Evolutionary conservation across 768 basidiomycete species (phyloP).

Genomic region (Lactifluus rugatus): DNA sequence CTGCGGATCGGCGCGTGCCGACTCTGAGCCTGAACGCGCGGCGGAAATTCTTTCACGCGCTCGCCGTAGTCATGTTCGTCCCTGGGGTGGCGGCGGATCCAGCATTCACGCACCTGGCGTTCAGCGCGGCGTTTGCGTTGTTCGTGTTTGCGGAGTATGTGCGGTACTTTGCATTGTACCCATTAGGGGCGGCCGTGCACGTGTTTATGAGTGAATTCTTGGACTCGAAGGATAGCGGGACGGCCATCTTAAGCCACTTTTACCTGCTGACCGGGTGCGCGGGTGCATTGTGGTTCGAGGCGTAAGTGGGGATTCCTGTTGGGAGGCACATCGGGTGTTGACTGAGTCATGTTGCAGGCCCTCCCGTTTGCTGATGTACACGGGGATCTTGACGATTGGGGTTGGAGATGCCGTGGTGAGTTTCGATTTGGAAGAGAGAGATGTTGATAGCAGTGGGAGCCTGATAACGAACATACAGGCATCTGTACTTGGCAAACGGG

Average conservation of each 20-base stretch:
- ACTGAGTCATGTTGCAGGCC: conserved; percentile 26
- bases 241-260: conserved; percentile 95
- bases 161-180: conserved; percentile 97
- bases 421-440: conserved; percentile 13
- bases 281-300: conserved; percentile 90
- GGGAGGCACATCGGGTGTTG: not conserved
- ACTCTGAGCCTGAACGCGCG: conserved; percentile 85
- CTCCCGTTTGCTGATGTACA: conserved; percentile 52
- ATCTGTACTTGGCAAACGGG: conserved; percentile 80
- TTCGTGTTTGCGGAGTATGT: conserved; percentile 97
- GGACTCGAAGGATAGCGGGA: conserved; percentile 89
- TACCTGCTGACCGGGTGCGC: conserved; percentile 95
- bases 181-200: conserved; percentile 87
- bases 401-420: conserved; percentile 88
- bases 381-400: conserved; percentile 82
- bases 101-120: conserved; percentile 90
- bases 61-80: conserved; percentile 93
- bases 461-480: conserved; percentile 42
- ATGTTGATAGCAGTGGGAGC: not conserved
- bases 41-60: conserved; percentile 92
- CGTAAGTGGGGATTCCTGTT: conserved; percentile 38
- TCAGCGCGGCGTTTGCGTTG: conserved; percentile 88
- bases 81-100: conserved; percentile 92
- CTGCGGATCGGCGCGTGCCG: conserved; percentile 84
- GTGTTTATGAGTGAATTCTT: conserved; percentile 97